Conservation (phyloP, 202 grass and related monocot species). For the Elaeis oleifera region DNA sequence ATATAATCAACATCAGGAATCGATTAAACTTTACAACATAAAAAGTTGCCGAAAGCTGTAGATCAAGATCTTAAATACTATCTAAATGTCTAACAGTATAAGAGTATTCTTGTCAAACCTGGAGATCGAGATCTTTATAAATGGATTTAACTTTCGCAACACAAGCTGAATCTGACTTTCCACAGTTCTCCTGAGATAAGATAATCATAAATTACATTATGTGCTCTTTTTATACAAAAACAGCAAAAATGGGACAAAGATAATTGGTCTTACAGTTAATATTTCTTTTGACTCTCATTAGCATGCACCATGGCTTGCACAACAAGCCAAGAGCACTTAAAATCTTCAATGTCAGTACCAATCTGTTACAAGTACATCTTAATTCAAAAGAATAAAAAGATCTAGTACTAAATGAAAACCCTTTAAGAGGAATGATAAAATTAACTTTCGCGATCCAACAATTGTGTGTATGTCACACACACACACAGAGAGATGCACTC, state of each 20-base stretch:
- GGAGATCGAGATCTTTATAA: conserved; percentile 55
- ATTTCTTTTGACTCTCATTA: conserved; percentile 54
- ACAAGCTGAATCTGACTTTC: conserved; percentile 40
- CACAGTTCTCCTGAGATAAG: conserved; percentile 49
- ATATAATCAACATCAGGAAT: too few relatives aligned
- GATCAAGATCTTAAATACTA: too few relatives aligned
- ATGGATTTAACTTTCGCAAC: conserved; percentile 49
- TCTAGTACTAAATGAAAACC: too few relatives aligned
- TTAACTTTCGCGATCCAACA: not conserved
- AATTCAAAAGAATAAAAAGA: not conserved
- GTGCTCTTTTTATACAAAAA: not conserved
- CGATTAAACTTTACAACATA: too few relatives aligned
- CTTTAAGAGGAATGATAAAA: not conserved
- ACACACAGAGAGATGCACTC: not conserved
- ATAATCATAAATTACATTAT: not conserved
- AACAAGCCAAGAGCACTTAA: conserved; percentile 71
- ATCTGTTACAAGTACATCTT: conserved; percentile 20
- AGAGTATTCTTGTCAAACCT: conserved; percentile 26
- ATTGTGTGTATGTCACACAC: too few relatives aligned
- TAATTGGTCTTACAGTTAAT: conserved; percentile 32
- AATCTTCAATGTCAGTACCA: conserved; percentile 80
- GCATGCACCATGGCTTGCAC: conserved; percentile 60
- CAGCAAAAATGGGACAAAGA: not conserved
- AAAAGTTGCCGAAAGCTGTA: too few relatives aligned
- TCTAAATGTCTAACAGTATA: too few relatives aligned